phyloP scores from a whole-genome alignment of 2,329 filamentous ascomycete species.

The Chaetomium sp. region DNA sequence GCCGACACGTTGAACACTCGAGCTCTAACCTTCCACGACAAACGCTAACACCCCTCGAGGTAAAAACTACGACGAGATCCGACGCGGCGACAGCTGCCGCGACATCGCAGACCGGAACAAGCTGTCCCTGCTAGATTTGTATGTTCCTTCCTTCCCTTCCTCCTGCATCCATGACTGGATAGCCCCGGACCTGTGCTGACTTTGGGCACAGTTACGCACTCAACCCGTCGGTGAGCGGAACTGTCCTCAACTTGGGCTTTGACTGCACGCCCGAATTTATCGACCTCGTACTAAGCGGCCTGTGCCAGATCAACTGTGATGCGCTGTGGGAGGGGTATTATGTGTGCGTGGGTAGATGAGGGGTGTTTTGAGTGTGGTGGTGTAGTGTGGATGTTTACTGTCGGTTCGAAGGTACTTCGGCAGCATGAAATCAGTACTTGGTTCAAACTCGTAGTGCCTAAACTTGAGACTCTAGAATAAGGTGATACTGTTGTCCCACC shows the following conservation, averaged over 20 bases:
- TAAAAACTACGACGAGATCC: constrained; percentile 28
- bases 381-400: neutral
- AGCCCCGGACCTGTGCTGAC: no score
- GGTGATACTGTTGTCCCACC: no score
- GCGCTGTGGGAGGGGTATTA: constrained; percentile 34
- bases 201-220: constrained; percentile 28
- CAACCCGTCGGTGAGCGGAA: constrained; percentile 34
- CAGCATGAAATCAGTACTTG: no score
- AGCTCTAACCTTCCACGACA: neutral
- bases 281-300: constrained; percentile 28
- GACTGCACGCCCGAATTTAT: constrained; percentile 22
- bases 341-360: constrained; percentile 30
- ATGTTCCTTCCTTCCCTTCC: constrained; percentile 5
- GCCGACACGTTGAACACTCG: neutral
- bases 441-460: no score
- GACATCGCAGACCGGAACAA: constrained; percentile 28
- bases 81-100: constrained; percentile 30
- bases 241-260: constrained; percentile 22
- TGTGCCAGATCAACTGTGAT: constrained; percentile 36
- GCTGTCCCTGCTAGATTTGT: constrained; percentile 32
- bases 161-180: neutral
- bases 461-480: no score
- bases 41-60: constrained; percentile 21
- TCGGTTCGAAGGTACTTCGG: neutral
- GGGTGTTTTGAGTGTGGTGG: neutral